Evolutionary conservation across 2,329 filamentous ascomycete genomes (phyloP).

Genomic region (Fusarium sp.): DNA sequence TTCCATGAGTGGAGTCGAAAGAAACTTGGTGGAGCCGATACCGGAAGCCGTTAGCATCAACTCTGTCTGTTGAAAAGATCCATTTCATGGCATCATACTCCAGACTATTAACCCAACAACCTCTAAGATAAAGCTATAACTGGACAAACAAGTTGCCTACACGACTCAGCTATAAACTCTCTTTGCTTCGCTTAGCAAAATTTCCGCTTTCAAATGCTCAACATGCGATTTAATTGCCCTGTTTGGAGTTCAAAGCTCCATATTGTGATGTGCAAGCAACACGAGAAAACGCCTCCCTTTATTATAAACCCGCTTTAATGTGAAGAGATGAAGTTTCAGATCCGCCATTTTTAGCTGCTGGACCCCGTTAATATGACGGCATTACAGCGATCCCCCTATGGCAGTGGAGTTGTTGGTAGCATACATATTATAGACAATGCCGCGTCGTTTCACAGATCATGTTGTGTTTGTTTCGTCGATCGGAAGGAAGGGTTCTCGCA

Average conservation of each 20-base stretch:
- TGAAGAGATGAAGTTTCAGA: constrained; percentile 33
- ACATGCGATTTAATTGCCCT: not conserved
- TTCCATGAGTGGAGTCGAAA: not conserved
- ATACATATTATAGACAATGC: constrained; percentile 12
- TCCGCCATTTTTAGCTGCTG: constrained; percentile 17
- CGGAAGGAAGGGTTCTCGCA: not conserved
- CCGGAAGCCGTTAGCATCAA: constrained; percentile 16
- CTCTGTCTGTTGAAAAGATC: not conserved
- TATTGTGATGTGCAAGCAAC: constrained; percentile 35
- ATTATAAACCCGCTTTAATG: constrained; percentile 16
- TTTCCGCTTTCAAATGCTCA: not conserved
- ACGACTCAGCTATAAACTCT: constrained; percentile 17
- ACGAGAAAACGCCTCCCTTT: constrained; percentile 22
- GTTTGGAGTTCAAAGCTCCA: not conserved
- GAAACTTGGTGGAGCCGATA: not conserved
- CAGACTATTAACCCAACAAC: constrained; percentile 3
- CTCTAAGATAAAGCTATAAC: not conserved
- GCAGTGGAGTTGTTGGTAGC: constrained; percentile 23
- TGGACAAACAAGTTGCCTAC: not conserved
- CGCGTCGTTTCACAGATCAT: not conserved
- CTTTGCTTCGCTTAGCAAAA: constrained; percentile 1
- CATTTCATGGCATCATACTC: constrained; percentile 11
- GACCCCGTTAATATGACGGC: constrained; percentile 33
- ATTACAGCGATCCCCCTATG: constrained; percentile 35
- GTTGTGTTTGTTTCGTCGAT: not conserved